Evolutionary conservation across 2,329 filamentous ascomycete species (phyloP).

Genomic region (Aspergillus ustus): DNA sequence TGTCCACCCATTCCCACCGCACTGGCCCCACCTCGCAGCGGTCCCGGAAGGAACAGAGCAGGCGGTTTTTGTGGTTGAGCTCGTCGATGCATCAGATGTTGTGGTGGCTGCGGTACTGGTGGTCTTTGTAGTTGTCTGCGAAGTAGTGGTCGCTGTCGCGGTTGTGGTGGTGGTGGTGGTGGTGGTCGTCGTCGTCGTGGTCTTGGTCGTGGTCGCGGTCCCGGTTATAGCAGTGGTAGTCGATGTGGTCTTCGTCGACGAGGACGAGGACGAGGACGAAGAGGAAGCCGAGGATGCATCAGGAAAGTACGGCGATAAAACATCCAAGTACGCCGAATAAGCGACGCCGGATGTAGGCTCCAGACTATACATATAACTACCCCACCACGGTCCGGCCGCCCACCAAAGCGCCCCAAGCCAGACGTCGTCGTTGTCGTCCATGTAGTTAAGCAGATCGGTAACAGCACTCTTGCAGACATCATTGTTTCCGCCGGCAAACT

Average conservation of each 20-base stretch:
- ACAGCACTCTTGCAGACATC: slow-evolving; percentile 53
- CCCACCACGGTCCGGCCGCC: slow-evolving; percentile 60
- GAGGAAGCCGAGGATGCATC: slow-evolving; percentile 4
- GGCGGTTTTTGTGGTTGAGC: no score
- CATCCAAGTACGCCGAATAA: slow-evolving; percentile 40
- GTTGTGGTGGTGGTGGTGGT: background rate
- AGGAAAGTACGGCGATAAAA: slow-evolving; percentile 35
- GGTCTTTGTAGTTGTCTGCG: no score
- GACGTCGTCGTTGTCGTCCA: slow-evolving; percentile 55
- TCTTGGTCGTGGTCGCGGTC: slow-evolving; percentile 1
- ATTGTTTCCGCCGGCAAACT: slow-evolving; percentile 60
- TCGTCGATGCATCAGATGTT: no score
- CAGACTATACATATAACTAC: slow-evolving; percentile 53
- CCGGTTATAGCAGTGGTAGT: slow-evolving; percentile 1
- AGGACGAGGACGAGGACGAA: background rate
- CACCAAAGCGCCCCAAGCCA: slow-evolving; percentile 61
- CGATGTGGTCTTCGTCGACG: slow-evolving; percentile 5
- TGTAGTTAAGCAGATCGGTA: slow-evolving; percentile 52
- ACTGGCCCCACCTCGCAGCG: slow-evolving; percentile 33
- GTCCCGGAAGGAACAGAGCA: background rate
- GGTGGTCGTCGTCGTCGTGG: slow-evolving; percentile 13
- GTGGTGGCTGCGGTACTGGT: no score
- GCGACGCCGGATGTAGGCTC: slow-evolving; percentile 54
- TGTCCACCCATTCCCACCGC: slow-evolving; percentile 20
- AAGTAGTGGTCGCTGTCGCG: no score